Percentiles rank a stretch among this genome's conserved stretches.
Conservation (phyloP, 306 rosid genomes). For the Hippophae tibetana region DNA sequence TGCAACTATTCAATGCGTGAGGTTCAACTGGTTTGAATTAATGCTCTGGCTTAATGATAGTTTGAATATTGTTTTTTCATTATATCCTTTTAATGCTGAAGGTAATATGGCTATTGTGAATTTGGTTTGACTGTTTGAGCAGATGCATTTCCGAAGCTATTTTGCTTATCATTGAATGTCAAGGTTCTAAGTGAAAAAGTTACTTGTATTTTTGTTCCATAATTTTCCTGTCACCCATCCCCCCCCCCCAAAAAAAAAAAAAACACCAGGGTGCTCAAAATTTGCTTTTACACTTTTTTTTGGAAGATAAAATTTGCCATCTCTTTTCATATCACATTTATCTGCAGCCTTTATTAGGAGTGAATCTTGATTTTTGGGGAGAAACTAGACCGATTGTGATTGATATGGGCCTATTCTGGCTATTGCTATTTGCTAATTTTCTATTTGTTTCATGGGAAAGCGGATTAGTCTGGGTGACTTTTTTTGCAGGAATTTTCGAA, state of each 20-base stretch:
- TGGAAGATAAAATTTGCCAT: neutral
- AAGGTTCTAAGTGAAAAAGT: neutral
- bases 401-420: neutral
- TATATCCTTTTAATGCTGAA: conserved; percentile 5
- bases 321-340: neutral
- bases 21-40: neutral
- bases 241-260: neutral
- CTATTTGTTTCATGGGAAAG: neutral
- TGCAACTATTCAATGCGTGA: neutral
- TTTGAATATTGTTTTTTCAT: neutral
- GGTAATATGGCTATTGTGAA: neutral
- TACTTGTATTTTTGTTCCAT: too few relatives aligned
- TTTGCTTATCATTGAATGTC: neutral
- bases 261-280: too few relatives aligned
- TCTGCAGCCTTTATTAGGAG: neutral
- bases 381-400: neutral
- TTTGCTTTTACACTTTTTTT: neutral
- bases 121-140: neutral
- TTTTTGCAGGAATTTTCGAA: too few relatives aligned
- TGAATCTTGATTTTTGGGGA: neutral
- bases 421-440: neutral
- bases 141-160: neutral
- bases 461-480: neutral
- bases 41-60: neutral
- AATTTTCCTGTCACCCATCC: neutral